Evolutionary conservation across 2,329 filamentous ascomycete species (phyloP).

Genomic region (Colletotrichum musae): DNA sequence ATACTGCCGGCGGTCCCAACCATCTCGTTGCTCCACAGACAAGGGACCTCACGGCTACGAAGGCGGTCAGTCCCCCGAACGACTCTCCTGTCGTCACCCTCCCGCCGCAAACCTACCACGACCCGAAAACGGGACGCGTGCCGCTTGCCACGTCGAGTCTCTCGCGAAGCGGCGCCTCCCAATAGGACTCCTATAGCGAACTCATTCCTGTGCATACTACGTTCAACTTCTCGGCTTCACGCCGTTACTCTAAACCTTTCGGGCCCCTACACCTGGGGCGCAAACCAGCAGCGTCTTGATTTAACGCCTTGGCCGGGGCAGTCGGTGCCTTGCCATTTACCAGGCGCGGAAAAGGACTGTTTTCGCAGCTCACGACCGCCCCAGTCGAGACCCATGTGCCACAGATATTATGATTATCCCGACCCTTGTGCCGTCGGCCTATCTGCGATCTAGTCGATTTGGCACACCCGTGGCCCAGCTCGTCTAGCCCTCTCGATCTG

Average conservation of each 20-base stretch:
- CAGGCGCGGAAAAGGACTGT: neutral
- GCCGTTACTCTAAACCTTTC: neutral
- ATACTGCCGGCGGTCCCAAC: neutral
- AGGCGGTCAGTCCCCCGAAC: constrained; percentile 3
- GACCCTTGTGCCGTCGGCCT: neutral
- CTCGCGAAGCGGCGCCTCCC: constrained; percentile 23
- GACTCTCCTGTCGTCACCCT: constrained; percentile 37
- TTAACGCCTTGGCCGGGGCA: neutral
- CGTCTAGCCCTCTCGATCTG: constrained; percentile 5
- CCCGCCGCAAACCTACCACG: constrained; percentile 17
- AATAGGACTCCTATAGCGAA: constrained; percentile 33
- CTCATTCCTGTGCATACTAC: constrained; percentile 28
- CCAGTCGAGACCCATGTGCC: neutral
- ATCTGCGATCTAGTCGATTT: neutral
- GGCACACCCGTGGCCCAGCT: neutral
- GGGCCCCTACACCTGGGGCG: neutral
- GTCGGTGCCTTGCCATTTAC: neutral
- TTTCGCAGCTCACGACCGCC: neutral
- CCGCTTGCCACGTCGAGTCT: constrained; percentile 11
- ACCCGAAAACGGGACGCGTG: constrained; percentile 8
- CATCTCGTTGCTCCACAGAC: constrained; percentile 7
- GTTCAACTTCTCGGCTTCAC: neutral
- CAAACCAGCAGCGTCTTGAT: neutral
- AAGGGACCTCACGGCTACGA: constrained; percentile 6
- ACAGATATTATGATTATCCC: neutral